Evolutionary conservation across 192 early-diverging fungal genomes (phyloP), one percentile per base, ranked within the genome.

Genomic region (Coemansia sp.): DNA sequence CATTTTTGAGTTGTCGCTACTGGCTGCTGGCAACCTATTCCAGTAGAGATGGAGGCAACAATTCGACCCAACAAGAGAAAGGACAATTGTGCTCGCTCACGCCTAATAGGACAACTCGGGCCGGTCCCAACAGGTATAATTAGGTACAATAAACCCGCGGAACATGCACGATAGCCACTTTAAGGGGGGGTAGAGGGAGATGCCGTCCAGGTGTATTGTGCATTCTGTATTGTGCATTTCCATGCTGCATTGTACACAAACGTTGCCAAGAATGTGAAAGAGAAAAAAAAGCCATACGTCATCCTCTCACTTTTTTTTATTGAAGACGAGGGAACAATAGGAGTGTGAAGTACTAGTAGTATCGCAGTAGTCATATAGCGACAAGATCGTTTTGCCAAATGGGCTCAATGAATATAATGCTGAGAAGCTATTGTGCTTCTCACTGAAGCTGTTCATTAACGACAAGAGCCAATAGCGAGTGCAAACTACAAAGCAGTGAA

Each of bases 151-250:
- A 16, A 2, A 56, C 29, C 53, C 29, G 29, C 53, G 53, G 53
- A 56, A 56, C 27, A 30, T 30, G 53, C 29, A 32, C 30, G 6
- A 56, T 4, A 30, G 53, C 53, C 53, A 56, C 53, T 3, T 32
- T 56, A n/a, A 32, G 6, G 15, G 22, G 22, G 50, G 24, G 24
- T 24, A 29, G 52, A 30, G 53, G 53, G 29, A 34, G 30, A 56
- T 56, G 53, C 53, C 29, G 53, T 30, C 13, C 2, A 15, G 29
- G 0, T 20, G 20, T 30, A 56, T 56, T 56, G 53, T 56, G 53
- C 30, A 32, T 56, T 56, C 7, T 20, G 45, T 29, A 56, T 56
- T 56, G 53, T 56, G 53, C 53, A n/a, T 56, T 56, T 56, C 53
- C 53, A n/a, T 2, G 15, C 53, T 32, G 16, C 34, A 56, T 56